phyloP scores from a whole-genome alignment of 1,139 yeast genomes.

The Blastobotrys ciferrii region DNA sequence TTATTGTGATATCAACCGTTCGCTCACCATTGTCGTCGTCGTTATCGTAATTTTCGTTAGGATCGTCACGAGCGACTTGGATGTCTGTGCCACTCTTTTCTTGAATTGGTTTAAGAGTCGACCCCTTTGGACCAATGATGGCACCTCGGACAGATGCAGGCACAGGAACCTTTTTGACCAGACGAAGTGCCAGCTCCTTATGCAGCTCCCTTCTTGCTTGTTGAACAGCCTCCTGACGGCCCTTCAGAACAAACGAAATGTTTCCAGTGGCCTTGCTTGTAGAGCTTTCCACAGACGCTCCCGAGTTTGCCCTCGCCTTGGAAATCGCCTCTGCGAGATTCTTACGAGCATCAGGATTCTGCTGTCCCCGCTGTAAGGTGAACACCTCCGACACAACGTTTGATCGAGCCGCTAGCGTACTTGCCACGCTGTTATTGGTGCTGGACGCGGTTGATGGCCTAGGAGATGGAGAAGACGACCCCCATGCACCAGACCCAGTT shows the following conservation, averaged over 20 bases:
- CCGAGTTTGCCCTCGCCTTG: slow-evolving; percentile 57
- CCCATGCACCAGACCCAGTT: slow-evolving; percentile 42
- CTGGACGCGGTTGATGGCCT: slow-evolving; percentile 16
- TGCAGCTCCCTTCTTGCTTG: slow-evolving; percentile 75
- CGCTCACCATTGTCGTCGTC: slow-evolving; percentile 51
- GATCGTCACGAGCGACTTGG: slow-evolving; percentile 52
- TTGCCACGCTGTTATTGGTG: slow-evolving; percentile 4
- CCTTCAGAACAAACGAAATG: slow-evolving; percentile 83
- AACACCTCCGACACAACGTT: slow-evolving; percentile 28
- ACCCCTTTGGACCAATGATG: slow-evolving; percentile 89
- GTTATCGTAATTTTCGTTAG: slow-evolving; percentile 20
- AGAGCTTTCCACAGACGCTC: slow-evolving; percentile 80
- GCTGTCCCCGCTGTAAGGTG: slow-evolving; percentile 28
- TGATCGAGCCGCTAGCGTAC: slow-evolving; percentile 28
- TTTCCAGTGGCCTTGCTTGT: slow-evolving; percentile 72
- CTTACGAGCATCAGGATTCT: slow-evolving; percentile 25
- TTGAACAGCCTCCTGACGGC: slow-evolving; percentile 65
- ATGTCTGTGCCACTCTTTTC: slow-evolving; percentile 69
- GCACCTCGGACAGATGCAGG: slow-evolving; percentile 79
- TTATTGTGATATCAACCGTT: slow-evolving; percentile 59
- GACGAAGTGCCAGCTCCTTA: slow-evolving; percentile 66
- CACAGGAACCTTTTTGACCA: slow-evolving; percentile 56
- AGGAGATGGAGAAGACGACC: slow-evolving; percentile 23
- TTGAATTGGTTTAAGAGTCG: slow-evolving; percentile 74
- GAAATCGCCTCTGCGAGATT: slow-evolving; percentile 42